Conservation (phyloP, 2,329 filamentous ascomycete species). For the Nemania abortiva region DNA sequence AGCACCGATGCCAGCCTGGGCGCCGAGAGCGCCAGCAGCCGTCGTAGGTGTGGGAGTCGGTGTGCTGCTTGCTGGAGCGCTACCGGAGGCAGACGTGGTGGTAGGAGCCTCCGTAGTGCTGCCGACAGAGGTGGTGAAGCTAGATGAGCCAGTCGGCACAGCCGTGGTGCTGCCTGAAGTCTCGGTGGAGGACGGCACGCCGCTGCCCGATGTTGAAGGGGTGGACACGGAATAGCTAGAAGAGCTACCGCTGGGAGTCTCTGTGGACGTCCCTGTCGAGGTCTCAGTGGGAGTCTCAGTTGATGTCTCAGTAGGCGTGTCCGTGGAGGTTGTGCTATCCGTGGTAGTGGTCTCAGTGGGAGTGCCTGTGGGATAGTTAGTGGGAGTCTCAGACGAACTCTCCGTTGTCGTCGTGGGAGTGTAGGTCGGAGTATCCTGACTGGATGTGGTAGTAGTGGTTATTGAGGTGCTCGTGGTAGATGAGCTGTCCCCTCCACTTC, state of each 20-base stretch:
- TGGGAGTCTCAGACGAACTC: conserved; percentile 35
- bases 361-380: conserved; percentile 37
- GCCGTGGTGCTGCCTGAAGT: conserved; percentile 24
- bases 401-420: conserved; percentile 35
- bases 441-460: conserved; percentile 31
- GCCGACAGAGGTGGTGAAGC: conserved; percentile 21
- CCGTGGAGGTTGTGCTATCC: conserved; percentile 20
- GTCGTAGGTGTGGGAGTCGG: conserved; percentile 30
- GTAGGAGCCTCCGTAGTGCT: conserved; percentile 20
- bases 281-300: conserved; percentile 18
- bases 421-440: conserved; percentile 32
- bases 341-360: conserved; percentile 27
- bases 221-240: conserved; percentile 27
- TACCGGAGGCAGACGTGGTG: conserved; percentile 21
- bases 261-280: conserved; percentile 8
- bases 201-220: conserved; percentile 9
- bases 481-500: conserved; percentile 26
- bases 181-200: conserved; percentile 17
- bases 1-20: conserved; percentile 38
- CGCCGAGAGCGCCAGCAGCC: conserved; percentile 32
- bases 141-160: conserved; percentile 16
- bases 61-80: conserved; percentile 8
- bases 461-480: conserved; percentile 27
- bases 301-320: conserved; percentile 13
- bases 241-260: conserved; percentile 8